Evolutionary conservation across 495 filamentous ascomycete genomes (phyloP).

Genomic region (Penicillium cataractarum): DNA sequence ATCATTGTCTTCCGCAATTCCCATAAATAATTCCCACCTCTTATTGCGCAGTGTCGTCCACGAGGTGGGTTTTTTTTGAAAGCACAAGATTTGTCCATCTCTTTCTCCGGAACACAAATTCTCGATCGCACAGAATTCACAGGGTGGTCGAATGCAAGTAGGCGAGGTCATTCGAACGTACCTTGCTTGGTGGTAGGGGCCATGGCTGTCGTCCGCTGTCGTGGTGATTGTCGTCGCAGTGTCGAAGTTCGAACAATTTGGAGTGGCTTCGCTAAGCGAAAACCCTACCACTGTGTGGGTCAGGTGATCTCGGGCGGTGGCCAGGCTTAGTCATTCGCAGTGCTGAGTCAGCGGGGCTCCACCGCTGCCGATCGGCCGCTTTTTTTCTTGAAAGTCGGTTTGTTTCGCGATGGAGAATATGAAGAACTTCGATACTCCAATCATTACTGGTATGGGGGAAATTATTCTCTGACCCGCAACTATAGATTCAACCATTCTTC

Average conservation of each 20-base stretch:
- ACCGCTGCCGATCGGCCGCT: slow-evolving; percentile 3
- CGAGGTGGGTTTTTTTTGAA: slow-evolving; percentile 20
- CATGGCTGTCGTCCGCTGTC: slow-evolving; percentile 65
- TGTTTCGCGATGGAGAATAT: slow-evolving; percentile 5
- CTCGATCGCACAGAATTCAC: slow-evolving; percentile 35
- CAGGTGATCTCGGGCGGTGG: slow-evolving; percentile 41
- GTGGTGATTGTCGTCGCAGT: slow-evolving; percentile 54
- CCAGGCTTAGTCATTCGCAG: not conserved
- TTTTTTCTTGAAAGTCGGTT: slow-evolving; percentile 10
- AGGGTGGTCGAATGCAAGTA: slow-evolving; percentile 19
- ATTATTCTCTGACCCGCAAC: not conserved
- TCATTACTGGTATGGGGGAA: not conserved
- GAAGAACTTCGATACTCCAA: not conserved
- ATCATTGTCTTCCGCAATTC: not conserved
- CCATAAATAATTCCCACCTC: not conserved
- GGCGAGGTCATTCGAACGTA: slow-evolving; percentile 44
- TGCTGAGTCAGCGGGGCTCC: slow-evolving; percentile 26
- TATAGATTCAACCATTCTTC: not conserved
- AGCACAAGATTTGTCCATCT: slow-evolving; percentile 14
- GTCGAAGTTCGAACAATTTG: slow-evolving; percentile 48
- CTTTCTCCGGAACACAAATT: slow-evolving; percentile 15
- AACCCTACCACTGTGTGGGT: slow-evolving; percentile 55
- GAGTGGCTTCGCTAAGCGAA: slow-evolving; percentile 51
- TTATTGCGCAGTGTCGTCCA: slow-evolving; percentile 5
- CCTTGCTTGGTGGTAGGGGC: slow-evolving; percentile 78